Conservation (phyloP, 1,284 basidiomycete species). For the Pulchroboletus neoregius region DNA sequence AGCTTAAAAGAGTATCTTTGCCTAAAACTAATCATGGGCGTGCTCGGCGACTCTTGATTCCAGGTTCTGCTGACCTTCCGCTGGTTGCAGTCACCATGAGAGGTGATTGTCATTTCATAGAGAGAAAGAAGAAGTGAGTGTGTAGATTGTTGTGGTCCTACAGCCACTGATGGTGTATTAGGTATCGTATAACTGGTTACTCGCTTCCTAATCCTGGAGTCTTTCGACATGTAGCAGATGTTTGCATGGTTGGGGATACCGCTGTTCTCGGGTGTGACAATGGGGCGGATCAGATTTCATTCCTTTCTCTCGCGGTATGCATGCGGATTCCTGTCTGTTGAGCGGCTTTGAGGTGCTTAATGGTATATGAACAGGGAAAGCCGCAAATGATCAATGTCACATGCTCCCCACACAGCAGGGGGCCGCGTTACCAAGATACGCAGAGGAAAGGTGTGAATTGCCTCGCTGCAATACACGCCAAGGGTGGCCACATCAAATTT, state of each 20-base stretch:
- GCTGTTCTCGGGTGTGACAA: slow-evolving; percentile 44
- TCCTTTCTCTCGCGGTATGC: slow-evolving; percentile 36
- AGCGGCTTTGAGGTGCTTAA: slow-evolving; percentile 14
- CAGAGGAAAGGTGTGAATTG: slow-evolving; percentile 37
- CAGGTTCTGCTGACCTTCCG: slow-evolving; percentile 34
- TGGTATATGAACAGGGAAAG: slow-evolving; percentile 22
- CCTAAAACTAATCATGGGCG: slow-evolving; percentile 40
- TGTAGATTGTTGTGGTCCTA: slow-evolving; percentile 7
- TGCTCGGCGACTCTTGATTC: slow-evolving; percentile 42
- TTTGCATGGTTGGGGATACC: slow-evolving; percentile 39
- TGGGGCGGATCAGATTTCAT: slow-evolving; percentile 40
- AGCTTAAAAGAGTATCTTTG: slow-evolving; percentile 31
- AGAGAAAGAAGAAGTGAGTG: slow-evolving; percentile 34
- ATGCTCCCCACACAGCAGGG: slow-evolving; percentile 28
- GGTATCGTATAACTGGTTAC: slow-evolving; percentile 37
- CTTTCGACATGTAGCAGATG: slow-evolving; percentile 41
- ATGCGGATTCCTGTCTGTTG: slow-evolving; percentile 24
- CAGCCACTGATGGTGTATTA: slow-evolving; percentile 20
- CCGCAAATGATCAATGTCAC: slow-evolving; percentile 32
- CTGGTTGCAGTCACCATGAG: slow-evolving; percentile 49
- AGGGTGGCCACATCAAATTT: slow-evolving; percentile 35
- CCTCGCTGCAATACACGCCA: slow-evolving; percentile 36
- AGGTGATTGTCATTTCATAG: slow-evolving; percentile 48
- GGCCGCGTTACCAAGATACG: slow-evolving; percentile 27
- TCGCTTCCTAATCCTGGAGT: slow-evolving; percentile 42